These are phyloP conservation scores for Leucaena leucocephala DNA, from an alignment of 306 rosid species.

Conservation along the genomic window DNA sequence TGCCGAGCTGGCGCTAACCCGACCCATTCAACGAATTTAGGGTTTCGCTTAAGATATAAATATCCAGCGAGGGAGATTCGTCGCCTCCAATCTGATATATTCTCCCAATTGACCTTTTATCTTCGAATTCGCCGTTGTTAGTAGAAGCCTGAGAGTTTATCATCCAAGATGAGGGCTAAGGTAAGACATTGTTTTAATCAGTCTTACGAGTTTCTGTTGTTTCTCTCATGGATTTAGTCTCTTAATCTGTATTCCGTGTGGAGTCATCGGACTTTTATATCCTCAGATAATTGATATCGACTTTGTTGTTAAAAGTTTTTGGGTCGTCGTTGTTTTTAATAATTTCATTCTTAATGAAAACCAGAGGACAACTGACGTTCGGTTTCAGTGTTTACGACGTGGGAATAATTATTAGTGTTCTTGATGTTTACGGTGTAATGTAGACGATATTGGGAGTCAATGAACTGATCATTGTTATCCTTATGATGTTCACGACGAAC, in stretches of 20 bases:
- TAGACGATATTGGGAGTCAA: not conserved
- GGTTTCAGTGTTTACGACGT: not conserved
- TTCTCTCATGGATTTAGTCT: not conserved
- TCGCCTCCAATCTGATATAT: not conserved
- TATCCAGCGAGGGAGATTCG: slow-evolving; percentile 10
- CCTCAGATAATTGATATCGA: not conserved
- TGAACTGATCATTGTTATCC: not conserved
- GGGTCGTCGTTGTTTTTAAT: not conserved
- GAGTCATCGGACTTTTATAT: not conserved
- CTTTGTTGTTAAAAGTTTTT: not conserved
- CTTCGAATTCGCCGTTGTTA: not conserved
- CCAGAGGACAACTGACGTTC: not conserved
- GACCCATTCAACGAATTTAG: slow-evolving; percentile 11
- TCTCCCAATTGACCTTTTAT: not conserved
- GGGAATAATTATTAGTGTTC: not conserved
- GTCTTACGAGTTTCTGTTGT: not conserved
- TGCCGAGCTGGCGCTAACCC: not conserved
- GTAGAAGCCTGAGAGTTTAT: slow-evolving; percentile 20
- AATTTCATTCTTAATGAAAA: not conserved
- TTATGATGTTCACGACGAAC: not conserved
- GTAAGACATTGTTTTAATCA: not conserved
- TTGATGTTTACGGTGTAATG: not conserved
- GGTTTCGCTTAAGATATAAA: slow-evolving; percentile 38
- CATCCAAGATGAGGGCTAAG: slow-evolving; percentile 53
- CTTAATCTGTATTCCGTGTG: not conserved